Evolutionary conservation across 306 rosid genomes (phyloP).

Genomic region (Acacia melanoxylon): DNA sequence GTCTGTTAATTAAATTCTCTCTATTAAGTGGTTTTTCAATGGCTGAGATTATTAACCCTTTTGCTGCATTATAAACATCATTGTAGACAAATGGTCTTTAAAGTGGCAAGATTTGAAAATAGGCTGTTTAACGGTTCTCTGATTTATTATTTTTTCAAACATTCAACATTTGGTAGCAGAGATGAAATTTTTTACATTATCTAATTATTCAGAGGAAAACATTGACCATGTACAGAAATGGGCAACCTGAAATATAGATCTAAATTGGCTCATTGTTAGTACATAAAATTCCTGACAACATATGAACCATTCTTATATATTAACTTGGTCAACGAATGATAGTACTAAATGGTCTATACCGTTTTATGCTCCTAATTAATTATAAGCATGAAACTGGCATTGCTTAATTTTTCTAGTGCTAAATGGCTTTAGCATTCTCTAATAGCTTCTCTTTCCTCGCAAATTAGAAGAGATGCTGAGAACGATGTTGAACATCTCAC

Average conservation of each 20-base stretch:
- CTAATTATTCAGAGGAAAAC: not conserved
- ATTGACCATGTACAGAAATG: not conserved
- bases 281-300: not conserved
- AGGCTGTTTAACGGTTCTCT: not conserved
- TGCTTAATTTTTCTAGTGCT: not conserved
- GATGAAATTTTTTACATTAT: not conserved
- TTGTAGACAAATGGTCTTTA: not conserved
- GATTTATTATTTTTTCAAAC: not conserved
- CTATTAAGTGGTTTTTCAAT: not conserved
- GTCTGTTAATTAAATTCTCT: not conserved
- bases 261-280: not conserved
- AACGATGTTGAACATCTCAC: not conserved
- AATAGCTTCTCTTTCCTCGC: not conserved
- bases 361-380: not conserved
- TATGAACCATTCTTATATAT: not conserved
- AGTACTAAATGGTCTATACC: not conserved
- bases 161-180: not conserved
- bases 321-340: no score
- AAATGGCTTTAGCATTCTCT: not conserved
- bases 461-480: not conserved
- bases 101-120: not conserved
- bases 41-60: conserved; percentile 17
- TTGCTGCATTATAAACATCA: not conserved
- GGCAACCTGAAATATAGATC: not conserved
- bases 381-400: not conserved